phyloP scores from a whole-genome alignment of 1,139 yeast species.

The Diutina sp. region DNA sequence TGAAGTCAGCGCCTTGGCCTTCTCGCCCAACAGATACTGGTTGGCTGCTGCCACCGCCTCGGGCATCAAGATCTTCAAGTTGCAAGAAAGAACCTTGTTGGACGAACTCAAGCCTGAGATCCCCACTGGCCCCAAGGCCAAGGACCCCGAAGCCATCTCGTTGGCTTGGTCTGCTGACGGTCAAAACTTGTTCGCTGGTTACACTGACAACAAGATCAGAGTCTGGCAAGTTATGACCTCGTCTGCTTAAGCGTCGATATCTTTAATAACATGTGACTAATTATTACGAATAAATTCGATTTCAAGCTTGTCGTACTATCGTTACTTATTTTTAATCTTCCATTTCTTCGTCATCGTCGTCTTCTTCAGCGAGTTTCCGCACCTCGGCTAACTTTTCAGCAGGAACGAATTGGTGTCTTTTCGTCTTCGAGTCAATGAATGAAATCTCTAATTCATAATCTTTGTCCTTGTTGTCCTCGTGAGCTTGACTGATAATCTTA shows the following conservation, averaged over 20 bases:
- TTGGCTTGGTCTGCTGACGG: constrained; percentile 99
- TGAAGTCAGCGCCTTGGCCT: constrained; percentile 96
- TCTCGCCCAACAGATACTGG: constrained; percentile 99
- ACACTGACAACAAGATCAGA: constrained; percentile 98
- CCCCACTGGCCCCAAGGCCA: constrained; percentile 78
- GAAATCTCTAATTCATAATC: constrained; percentile 91
- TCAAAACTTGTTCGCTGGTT: constrained; percentile 99
- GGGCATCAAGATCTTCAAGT: constrained; percentile 97
- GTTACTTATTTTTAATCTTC: constrained; percentile 20
- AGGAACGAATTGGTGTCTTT: constrained; percentile 65
- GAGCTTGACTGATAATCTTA: constrained; percentile 82
- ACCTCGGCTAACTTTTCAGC: constrained; percentile 73
- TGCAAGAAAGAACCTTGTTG: constrained; percentile 89
- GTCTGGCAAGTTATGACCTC: constrained; percentile 99
- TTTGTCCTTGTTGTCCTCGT: constrained; percentile 95
- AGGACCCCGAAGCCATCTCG: constrained; percentile 97
- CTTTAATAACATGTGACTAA: not conserved
- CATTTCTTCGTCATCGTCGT: constrained; percentile 63
- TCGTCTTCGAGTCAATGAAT: constrained; percentile 62
- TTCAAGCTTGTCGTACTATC: not conserved
- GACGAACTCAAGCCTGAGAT: constrained; percentile 99
- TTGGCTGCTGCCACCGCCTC: constrained; percentile 98
- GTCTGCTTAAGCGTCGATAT: constrained; percentile 25
- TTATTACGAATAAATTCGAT: not conserved
- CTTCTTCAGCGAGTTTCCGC: constrained; percentile 60